phyloP scores from a whole-genome alignment of 2,329 filamentous ascomycete genomes.

The Aspergillus sp. region DNA sequence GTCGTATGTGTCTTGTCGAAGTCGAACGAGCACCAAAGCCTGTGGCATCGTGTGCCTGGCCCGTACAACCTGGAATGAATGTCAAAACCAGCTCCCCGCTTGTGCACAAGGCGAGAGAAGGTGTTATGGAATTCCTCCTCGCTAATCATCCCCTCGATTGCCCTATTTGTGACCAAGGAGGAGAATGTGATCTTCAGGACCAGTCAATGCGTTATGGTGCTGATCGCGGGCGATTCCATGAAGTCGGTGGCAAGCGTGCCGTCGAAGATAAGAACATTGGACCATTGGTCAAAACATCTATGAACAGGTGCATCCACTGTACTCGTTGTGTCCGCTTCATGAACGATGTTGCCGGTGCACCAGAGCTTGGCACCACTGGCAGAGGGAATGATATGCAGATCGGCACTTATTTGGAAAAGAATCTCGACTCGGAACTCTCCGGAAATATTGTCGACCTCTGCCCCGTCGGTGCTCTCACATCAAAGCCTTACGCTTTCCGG shows the following conservation, averaged over 20 bases:
- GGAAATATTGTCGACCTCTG: slow-evolving; percentile 98
- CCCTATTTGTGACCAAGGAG: slow-evolving; percentile 97
- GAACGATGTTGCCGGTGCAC: slow-evolving; percentile 93
- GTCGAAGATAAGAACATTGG: slow-evolving; percentile 99
- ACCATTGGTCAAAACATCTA: slow-evolving; percentile 96
- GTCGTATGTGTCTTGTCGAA: slow-evolving; percentile 97
- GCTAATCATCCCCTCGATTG: slow-evolving; percentile 96
- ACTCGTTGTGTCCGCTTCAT: slow-evolving; percentile 96
- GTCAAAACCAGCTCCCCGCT: slow-evolving; percentile 97
- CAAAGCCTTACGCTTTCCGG: slow-evolving; percentile 96
- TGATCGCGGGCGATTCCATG: slow-evolving; percentile 94
- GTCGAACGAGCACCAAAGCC: slow-evolving; percentile 95
- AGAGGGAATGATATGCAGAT: slow-evolving; percentile 98
- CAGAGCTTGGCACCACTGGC: slow-evolving; percentile 88
- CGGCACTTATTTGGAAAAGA: slow-evolving; percentile 93
- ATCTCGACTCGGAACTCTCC: slow-evolving; percentile 89
- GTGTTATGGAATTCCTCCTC: slow-evolving; percentile 97
- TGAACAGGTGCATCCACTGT: slow-evolving; percentile 99
- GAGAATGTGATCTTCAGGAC: slow-evolving; percentile 97
- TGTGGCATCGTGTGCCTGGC: slow-evolving; percentile 97
- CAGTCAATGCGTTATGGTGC: slow-evolving; percentile 98
- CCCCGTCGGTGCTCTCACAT: slow-evolving; percentile 92
- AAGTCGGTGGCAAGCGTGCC: slow-evolving; percentile 89
- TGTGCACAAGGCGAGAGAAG: slow-evolving; percentile 95
- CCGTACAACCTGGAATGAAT: slow-evolving; percentile 96